These are phyloP conservation scores for Helicostylum pulchrum DNA, from an alignment of 192 early-diverging fungal genomes.

Conservation along the genomic window DNA sequence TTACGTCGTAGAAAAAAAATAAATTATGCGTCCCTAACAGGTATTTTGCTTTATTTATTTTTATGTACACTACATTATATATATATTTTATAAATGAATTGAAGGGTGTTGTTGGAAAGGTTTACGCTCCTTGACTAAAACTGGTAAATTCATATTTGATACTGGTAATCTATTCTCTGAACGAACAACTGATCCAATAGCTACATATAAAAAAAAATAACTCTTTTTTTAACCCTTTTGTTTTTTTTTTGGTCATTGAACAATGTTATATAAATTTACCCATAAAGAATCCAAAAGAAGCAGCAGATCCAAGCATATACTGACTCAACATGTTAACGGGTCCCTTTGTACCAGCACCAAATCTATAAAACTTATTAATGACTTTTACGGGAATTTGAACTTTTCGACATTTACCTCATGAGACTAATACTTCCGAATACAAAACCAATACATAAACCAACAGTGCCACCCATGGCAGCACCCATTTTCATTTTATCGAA, in stretches of 20 bases:
- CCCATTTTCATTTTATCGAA: constrained; percentile 62
- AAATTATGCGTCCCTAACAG: too few species aligned
- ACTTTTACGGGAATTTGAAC: neutral
- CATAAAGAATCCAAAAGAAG: constrained; percentile 85
- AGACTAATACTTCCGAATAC: constrained; percentile 54
- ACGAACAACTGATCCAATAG: constrained; percentile 53
- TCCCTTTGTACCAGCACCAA: constrained; percentile 68
- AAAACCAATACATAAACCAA: constrained; percentile 61
- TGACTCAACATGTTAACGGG: constrained; percentile 68
- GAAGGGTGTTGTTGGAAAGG: too few species aligned
- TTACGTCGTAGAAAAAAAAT: too few species aligned
- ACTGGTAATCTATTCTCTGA: constrained; percentile 32
- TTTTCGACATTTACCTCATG: constrained; percentile 37
- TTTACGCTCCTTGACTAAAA: neutral
- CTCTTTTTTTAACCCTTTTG: too few species aligned
- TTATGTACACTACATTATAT: too few species aligned
- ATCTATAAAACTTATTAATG: constrained; percentile 38
- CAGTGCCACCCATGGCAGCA: constrained; percentile 60
- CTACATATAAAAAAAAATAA: constrained; percentile 8
- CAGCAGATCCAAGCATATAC: constrained; percentile 70
- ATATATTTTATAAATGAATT: too few species aligned
- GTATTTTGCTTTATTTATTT: too few species aligned
- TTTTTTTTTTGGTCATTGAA: too few species aligned
- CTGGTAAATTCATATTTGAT: neutral
- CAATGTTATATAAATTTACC: constrained; percentile 33